Percentiles rank a stretch among this genome's conserved stretches.
Conservation (phyloP, 768 basidiomycete genomes). For the Psilocybe tampanensis region DNA sequence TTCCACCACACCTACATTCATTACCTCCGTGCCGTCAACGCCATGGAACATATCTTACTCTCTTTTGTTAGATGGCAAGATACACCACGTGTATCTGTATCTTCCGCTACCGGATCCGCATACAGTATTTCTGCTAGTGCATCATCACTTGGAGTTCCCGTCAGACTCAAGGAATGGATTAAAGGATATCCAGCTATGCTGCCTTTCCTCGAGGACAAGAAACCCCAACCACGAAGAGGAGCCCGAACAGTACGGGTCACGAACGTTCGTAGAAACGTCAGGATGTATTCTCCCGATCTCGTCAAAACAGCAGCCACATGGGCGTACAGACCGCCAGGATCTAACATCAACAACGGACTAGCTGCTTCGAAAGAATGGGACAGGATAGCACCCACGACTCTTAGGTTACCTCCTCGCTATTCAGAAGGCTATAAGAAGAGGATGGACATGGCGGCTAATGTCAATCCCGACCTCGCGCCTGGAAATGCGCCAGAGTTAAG, state of each 20-base stretch:
- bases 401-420: slow-evolving; percentile 67
- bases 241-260: slow-evolving; percentile 78
- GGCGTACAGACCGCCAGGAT: slow-evolving; percentile 35
- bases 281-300: slow-evolving; percentile 87
- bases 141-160: slow-evolving; percentile 71
- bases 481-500: slow-evolving; percentile 31
- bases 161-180: slow-evolving; percentile 90
- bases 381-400: slow-evolving; percentile 62
- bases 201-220: slow-evolving; percentile 55
- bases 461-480: slow-evolving; percentile 54
- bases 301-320: slow-evolving; percentile 62
- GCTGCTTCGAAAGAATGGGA: slow-evolving; percentile 76
- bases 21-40: slow-evolving; percentile 83
- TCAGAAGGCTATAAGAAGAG: slow-evolving; percentile 77
- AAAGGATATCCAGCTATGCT: slow-evolving; percentile 86
- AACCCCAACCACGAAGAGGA: slow-evolving; percentile 71
- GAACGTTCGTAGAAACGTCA: slow-evolving; percentile 76
- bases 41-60: slow-evolving; percentile 92
- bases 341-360: slow-evolving; percentile 43
- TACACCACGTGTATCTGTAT: slow-evolving; percentile 40
- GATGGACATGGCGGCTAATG: slow-evolving; percentile 65
- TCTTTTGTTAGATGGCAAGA: slow-evolving; percentile 87
- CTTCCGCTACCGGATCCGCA: slow-evolving; percentile 28
- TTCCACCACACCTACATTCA: slow-evolving; percentile 53
- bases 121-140: slow-evolving; percentile 47